Evolutionary conservation across 2,329 filamentous ascomycete species (phyloP), one percentile per base, ranked within the genome.

Genomic region (Talaromyces pinophilus): DNA sequence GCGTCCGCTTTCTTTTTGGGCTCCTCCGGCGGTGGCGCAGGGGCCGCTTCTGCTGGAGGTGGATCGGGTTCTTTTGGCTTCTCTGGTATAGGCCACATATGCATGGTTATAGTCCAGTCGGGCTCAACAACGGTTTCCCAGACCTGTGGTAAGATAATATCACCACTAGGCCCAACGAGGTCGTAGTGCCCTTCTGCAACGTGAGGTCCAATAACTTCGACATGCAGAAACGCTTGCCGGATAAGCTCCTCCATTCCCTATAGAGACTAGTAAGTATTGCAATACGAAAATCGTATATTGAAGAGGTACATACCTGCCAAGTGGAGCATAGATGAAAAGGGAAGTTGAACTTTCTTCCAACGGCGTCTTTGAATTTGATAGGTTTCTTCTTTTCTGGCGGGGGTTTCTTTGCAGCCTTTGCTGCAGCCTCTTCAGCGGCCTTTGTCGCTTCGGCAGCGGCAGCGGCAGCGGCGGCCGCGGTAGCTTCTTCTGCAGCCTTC

Each of bases 271-370:
- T 62, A 33, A 70, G 67, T 67, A 64, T 66, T 15, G 25, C 25
- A 33, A 59, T 7, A 48, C 17, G 19, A 50, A 15, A 52, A 52
- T 22, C 46, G 10, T 57, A 33, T 17, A 30, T 52, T 30, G 11
- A n/a, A 11, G 25, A 42, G 42, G 46, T 57, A 52, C 87, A 76
- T 87, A 93, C 91, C 82, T 84, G 82, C 92, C 92, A 96, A 2
- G 89, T 95, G 73, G 88, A 87, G 78, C 93, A 97, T 35, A 96
- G 78, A 69, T 93, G 87, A 79, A 90, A 97, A 1, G 93, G 93
- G 74, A 97, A 97, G 79, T 88, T 95, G 77, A 96, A 97, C 78
- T 96, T 97, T 70, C 93, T 86, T 38, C 92, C 92, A 17, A 97
- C 88, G 0, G 93, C 93, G 76, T 97, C 93, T 79, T 96, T 96